Evolutionary conservation across 129 eudicot species (phyloP).

Genomic region (Pseudognaphalium luteoalbum): DNA sequence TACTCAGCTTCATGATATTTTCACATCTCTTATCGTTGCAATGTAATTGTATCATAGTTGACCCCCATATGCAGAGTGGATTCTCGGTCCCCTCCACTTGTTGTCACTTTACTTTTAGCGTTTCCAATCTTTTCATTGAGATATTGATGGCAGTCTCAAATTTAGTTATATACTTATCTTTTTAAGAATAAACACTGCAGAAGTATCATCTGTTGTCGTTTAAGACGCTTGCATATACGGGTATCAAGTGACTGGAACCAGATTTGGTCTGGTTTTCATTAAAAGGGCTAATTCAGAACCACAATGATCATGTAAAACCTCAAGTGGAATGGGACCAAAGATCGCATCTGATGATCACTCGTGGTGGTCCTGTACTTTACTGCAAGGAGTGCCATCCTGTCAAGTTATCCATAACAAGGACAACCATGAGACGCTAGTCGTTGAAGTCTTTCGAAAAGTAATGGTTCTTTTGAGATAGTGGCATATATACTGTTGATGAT

Average conservation of each 20-base stretch:
- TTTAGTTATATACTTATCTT: conserved; percentile 17
- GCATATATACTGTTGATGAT: conserved; percentile 1
- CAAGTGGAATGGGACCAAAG: conserved; percentile 21
- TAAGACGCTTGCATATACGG: conserved; percentile 3
- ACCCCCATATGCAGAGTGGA: conserved; percentile 48
- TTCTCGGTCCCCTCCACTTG: conserved; percentile 55
- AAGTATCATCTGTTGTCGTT: neutral
- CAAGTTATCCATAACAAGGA: conserved; percentile 35
- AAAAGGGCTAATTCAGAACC: neutral
- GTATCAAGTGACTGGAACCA: conserved; percentile 1
- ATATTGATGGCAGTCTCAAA: conserved; percentile 25
- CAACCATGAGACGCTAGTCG: conserved; percentile 18
- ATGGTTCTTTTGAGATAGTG: conserved; percentile 17
- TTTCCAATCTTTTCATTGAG: conserved; percentile 23
- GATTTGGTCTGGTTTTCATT: neutral
- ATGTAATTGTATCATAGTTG: conserved; percentile 35
- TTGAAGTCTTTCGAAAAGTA: conserved; percentile 28
- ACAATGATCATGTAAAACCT: conserved; percentile 21
- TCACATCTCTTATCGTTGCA: conserved; percentile 5
- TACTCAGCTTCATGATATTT: conserved; percentile 31
- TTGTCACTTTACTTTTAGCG: conserved; percentile 24
- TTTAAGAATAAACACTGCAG: conserved; percentile 17
- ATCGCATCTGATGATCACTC: conserved; percentile 4
- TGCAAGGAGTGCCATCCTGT: conserved; percentile 21
- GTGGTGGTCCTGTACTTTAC: conserved; percentile 34